Evolutionary conservation across 1,139 yeast genomes (phyloP).

Genomic region (Scheffersomyces segobiensis): DNA sequence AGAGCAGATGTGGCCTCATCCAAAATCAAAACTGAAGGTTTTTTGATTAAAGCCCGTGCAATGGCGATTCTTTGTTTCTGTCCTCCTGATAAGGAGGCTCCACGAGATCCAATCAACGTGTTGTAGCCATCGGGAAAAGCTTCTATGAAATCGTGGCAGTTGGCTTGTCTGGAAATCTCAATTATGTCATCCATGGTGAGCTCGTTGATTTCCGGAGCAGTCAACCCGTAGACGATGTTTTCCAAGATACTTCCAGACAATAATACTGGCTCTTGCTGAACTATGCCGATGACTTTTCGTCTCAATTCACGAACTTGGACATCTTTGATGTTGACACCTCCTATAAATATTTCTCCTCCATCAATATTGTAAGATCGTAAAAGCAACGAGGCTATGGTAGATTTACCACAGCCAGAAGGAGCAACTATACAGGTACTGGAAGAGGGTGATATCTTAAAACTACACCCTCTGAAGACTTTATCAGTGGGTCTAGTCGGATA

Average conservation of each 20-base stretch:
- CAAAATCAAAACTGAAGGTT: slow-evolving; percentile 60
- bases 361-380: slow-evolving; percentile 65
- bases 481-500: slow-evolving; percentile 91
- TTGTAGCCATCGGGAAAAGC: slow-evolving; percentile 55
- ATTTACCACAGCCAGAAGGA: slow-evolving; percentile 90
- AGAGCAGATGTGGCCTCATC: slow-evolving; percentile 84
- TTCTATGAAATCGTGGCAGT: slow-evolving; percentile 54
- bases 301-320: slow-evolving; percentile 73
- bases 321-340: slow-evolving; percentile 63
- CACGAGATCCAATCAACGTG: slow-evolving; percentile 55
- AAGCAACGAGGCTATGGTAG: slow-evolving; percentile 75
- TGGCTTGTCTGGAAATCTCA: slow-evolving; percentile 50
- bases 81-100: slow-evolving; percentile 74
- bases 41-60: slow-evolving; percentile 74
- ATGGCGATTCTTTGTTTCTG: slow-evolving; percentile 89
- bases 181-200: slow-evolving; percentile 43
- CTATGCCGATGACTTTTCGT: slow-evolving; percentile 70
- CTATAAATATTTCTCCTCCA: slow-evolving; percentile 63
- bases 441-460: slow-evolving; percentile 62
- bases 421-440: slow-evolving; percentile 89
- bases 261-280: slow-evolving; percentile 85
- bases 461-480: slow-evolving; percentile 62
- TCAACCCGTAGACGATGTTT: slow-evolving; percentile 75
- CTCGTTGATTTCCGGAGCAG: slow-evolving; percentile 48
- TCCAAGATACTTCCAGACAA: slow-evolving; percentile 79